Evolutionary conservation across 176 grass and related monocot genomes (phyloP).

Genomic region (Lolium perenne): DNA sequence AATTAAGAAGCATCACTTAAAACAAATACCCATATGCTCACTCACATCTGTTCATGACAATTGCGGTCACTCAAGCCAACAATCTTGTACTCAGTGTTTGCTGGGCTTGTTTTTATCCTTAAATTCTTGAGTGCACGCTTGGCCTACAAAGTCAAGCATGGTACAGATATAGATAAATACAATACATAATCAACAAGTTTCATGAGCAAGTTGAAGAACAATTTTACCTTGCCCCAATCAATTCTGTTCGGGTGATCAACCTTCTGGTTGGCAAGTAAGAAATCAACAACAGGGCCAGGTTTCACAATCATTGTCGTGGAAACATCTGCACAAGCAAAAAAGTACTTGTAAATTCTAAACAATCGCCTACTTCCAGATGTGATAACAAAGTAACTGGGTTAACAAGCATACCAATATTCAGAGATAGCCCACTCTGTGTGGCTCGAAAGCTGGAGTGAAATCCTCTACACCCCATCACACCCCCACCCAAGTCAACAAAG

Average conservation of each 20-base stretch:
- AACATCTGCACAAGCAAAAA: slow-evolving; percentile 59
- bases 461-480: slow-evolving; percentile 80
- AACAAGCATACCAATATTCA: slow-evolving; percentile 51
- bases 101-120: slow-evolving; percentile 51
- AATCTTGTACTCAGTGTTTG: slow-evolving; percentile 74
- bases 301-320: slow-evolving; percentile 93
- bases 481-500: slow-evolving; percentile 62
- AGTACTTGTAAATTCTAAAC: not conserved
- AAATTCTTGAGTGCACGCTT: slow-evolving; percentile 72
- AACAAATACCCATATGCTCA: not conserved
- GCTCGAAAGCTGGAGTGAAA: slow-evolving; percentile 85
- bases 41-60: slow-evolving; percentile 55
- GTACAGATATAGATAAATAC: not conserved
- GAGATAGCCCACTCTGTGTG: slow-evolving; percentile 38
- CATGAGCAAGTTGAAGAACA: no score
- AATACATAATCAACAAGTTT: not conserved
- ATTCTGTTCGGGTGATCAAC: slow-evolving; percentile 53
- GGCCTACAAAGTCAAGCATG: slow-evolving; percentile 45
- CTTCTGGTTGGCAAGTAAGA: slow-evolving; percentile 73
- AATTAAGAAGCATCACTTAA: not conserved
- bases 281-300: slow-evolving; percentile 75
- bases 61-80: slow-evolving; percentile 69
- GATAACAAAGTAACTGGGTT: not conserved
- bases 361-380: not conserved
- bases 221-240: slow-evolving; percentile 71